These are phyloP conservation scores for Boletus rubroflammeus DNA, from an alignment of 768 basidiomycete genomes.

Conservation along the genomic window DNA sequence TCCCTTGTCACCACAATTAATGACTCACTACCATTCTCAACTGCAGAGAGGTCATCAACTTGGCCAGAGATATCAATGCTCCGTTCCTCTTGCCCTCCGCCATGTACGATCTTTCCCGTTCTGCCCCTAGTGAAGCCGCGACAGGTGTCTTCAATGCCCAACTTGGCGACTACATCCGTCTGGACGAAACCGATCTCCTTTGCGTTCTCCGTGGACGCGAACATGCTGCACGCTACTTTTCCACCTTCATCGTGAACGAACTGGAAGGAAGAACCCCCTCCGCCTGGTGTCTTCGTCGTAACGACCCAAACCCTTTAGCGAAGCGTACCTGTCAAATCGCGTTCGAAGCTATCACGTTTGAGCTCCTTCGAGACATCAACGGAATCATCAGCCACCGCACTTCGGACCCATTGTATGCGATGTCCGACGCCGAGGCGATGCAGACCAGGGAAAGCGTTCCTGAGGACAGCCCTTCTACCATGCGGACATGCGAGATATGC, in stretches of 20 bases:
- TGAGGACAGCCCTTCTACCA: conserved; percentile 40
- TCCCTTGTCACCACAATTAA: neutral
- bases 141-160: conserved; percentile 44
- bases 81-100: conserved; percentile 66
- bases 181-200: conserved; percentile 52
- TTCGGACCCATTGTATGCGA: conserved; percentile 68
- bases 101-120: conserved; percentile 78
- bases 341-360: conserved; percentile 72
- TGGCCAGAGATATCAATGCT: conserved; percentile 55
- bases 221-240: conserved; percentile 68
- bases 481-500: conserved; percentile 63
- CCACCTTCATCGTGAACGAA: conserved; percentile 72
- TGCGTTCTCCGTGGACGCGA: conserved; percentile 66
- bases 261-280: conserved; percentile 62
- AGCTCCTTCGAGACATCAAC: conserved; percentile 70
- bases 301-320: conserved; percentile 41
- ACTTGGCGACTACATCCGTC: conserved; percentile 37
- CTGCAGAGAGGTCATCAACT: conserved; percentile 58
- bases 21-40: conserved; percentile 6
- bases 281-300: conserved; percentile 45
- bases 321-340: conserved; percentile 63
- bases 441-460: conserved; percentile 49
- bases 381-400: conserved; percentile 62
- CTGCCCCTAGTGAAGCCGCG: conserved; percentile 56
- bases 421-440: conserved; percentile 64